A percentile compares a stretch with the other conserved stretches of the same genome.
phyloP scores from a whole-genome alignment of 75 land plant genomes.

The Picea sitchensis region DNA sequence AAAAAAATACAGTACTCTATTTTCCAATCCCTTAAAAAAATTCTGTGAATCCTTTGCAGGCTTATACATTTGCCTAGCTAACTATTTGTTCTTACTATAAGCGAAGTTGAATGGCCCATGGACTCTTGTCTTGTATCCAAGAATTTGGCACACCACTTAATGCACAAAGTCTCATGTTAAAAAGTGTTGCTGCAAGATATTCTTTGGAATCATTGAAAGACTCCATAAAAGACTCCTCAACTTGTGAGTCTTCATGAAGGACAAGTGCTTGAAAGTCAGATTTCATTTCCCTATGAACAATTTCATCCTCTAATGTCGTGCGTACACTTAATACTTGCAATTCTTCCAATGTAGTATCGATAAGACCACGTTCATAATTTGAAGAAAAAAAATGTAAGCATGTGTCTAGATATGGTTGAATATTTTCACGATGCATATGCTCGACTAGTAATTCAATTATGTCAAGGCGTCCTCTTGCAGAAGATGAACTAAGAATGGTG shows the following conservation, averaged over 20 bases:
- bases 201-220: conserved; percentile 31
- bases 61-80: no score
- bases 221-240: conserved; percentile 32
- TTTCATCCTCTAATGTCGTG: conserved; percentile 48
- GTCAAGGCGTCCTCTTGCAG: conserved; percentile 29
- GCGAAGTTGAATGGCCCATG: conserved; percentile 34
- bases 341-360: conserved; percentile 48
- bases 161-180: conserved; percentile 59
- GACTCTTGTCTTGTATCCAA: conserved; percentile 43
- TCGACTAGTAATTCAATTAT: conserved; percentile 43
- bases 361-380: conserved; percentile 26
- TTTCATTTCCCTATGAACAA: conserved; percentile 20
- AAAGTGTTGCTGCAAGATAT: conserved; percentile 33
- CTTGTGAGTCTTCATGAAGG: conserved; percentile 27
- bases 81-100: not conserved
- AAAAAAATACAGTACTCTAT: no score
- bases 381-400: conserved; percentile 34
- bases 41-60: no score
- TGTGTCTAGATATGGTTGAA: conserved; percentile 61
- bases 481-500: not conserved
- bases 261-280: conserved; percentile 30
- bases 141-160: conserved; percentile 28
- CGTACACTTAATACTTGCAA: conserved; percentile 57
- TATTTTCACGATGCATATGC: conserved; percentile 45
- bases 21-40: no score